phyloP scores from a whole-genome alignment of 2,329 filamentous ascomycete genomes.

The Cordyceps sp. region DNA sequence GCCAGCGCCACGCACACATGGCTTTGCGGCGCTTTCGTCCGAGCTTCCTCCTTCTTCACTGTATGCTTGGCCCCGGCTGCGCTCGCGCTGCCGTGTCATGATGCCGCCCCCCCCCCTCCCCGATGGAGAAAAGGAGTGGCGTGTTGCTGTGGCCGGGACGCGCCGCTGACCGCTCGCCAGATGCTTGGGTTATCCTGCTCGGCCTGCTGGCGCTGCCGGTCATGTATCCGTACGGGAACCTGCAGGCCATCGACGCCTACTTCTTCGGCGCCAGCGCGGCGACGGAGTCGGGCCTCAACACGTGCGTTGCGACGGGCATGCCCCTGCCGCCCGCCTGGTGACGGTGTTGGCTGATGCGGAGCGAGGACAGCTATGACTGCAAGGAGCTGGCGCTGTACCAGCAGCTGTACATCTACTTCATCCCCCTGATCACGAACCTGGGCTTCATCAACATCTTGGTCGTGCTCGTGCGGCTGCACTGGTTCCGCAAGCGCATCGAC shows the following conservation, averaged over 20 bases:
- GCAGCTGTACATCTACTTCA: constrained; percentile 32
- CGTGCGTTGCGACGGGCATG: constrained; percentile 15
- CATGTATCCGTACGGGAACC: constrained; percentile 1
- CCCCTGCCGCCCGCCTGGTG: too few relatives aligned
- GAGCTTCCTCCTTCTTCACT: constrained; percentile 1
- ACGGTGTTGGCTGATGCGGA: too few relatives aligned
- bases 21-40: too few relatives aligned
- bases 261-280: constrained; percentile 31
- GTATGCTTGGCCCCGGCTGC: too few relatives aligned
- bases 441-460: constrained; percentile 32
- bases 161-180: neutral
- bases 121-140: too few relatives aligned
- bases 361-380: constrained; percentile 24
- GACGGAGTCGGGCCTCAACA: constrained; percentile 33
- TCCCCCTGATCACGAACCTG: constrained; percentile 29
- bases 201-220: constrained; percentile 2
- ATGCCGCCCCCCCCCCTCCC: too few relatives aligned
- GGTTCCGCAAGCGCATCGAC: constrained; percentile 29
- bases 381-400: constrained; percentile 31
- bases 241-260: constrained; percentile 24
- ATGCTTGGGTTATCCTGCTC: constrained; percentile 1
- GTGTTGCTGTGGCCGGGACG: neutral
- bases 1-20: too few relatives aligned
- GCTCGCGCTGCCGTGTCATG: too few relatives aligned
- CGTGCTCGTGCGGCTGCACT: constrained; percentile 27